Conservation (phyloP, 495 filamentous ascomycete species). For the Sordaria brevicollis region DNA sequence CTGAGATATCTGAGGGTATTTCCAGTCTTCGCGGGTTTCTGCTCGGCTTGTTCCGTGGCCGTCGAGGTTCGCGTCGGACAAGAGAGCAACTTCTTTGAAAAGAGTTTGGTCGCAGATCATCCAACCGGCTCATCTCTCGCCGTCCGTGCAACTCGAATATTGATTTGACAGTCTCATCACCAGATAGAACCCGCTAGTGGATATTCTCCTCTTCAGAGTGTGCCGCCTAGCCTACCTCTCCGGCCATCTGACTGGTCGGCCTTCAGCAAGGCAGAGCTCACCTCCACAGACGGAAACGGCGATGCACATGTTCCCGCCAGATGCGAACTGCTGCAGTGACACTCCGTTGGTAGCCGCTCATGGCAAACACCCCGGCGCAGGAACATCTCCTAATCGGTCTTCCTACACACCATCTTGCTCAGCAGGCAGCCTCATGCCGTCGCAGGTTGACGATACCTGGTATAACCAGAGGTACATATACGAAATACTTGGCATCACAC, state of each 20-base stretch:
- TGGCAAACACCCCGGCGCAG: not conserved
- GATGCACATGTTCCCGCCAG: not conserved
- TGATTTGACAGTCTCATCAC: not conserved
- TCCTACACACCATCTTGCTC: not conserved
- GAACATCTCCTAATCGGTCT: not conserved
- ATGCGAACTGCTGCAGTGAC: not conserved
- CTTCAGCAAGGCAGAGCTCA: not conserved
- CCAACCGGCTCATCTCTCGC: not conserved
- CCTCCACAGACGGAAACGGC: not conserved
- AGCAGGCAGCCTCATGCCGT: not conserved
- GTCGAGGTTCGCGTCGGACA: not conserved
- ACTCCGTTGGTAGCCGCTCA: not conserved
- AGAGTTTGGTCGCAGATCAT: not conserved
- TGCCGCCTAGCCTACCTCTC: not conserved
- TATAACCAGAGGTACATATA: not conserved
- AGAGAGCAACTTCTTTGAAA: not conserved
- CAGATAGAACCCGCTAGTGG: not conserved
- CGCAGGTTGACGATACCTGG: not conserved
- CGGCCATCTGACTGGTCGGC: not conserved
- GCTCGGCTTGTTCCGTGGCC: not conserved
- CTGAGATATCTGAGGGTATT: not conserved
- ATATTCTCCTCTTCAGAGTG: not conserved
- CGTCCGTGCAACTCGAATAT: not conserved
- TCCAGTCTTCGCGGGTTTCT: not conserved
- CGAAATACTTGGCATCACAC: not conserved